A percentile compares a stretch with the other conserved stretches of the same genome.
These are phyloP conservation scores for Lophiotrema nucula DNA, from an alignment of 495 filamentous ascomycete genomes.

Conservation along the genomic window DNA sequence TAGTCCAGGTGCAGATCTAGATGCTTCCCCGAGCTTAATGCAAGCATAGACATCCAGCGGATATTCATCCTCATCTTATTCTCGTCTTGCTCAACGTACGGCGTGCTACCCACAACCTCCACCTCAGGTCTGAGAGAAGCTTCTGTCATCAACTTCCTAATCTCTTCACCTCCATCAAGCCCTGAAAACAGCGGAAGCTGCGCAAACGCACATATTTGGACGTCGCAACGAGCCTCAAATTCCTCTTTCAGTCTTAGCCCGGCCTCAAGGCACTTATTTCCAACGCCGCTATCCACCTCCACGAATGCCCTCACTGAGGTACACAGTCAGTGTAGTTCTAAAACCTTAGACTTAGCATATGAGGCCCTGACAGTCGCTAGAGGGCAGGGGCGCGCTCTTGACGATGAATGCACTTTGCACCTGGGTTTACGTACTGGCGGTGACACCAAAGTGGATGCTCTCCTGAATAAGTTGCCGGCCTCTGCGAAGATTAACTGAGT, in stretches of 20 bases:
- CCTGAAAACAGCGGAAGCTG: slow-evolving; percentile 68
- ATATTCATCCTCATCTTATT: slow-evolving; percentile 58
- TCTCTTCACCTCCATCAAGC: slow-evolving; percentile 48
- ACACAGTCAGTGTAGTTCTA: too few species aligned
- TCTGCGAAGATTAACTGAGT: not conserved
- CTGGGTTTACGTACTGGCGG: too few species aligned
- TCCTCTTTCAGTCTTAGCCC: slow-evolving; percentile 57
- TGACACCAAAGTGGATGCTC: slow-evolving; percentile 65
- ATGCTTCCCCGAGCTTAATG: slow-evolving; percentile 51
- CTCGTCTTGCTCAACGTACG: slow-evolving; percentile 63
- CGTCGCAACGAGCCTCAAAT: slow-evolving; percentile 54
- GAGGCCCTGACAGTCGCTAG: too few species aligned
- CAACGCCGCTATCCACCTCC: slow-evolving; percentile 66
- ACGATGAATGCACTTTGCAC: too few species aligned
- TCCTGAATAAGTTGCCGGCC: slow-evolving; percentile 67
- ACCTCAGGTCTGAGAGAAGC: slow-evolving; percentile 50
- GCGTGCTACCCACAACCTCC: slow-evolving; percentile 66
- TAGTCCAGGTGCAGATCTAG: slow-evolving; percentile 77
- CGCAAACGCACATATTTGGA: slow-evolving; percentile 74
- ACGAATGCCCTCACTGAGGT: slow-evolving; percentile 76
- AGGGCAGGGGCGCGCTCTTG: too few species aligned
- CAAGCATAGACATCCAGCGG: slow-evolving; percentile 57
- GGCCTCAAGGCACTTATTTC: slow-evolving; percentile 56
- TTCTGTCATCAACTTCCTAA: slow-evolving; percentile 48
- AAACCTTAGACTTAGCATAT: too few species aligned